A percentile compares a stretch with the other conserved stretches of the same genome.
Conservation (phyloP, 305 asterid species). For the Withania somnifera region DNA sequence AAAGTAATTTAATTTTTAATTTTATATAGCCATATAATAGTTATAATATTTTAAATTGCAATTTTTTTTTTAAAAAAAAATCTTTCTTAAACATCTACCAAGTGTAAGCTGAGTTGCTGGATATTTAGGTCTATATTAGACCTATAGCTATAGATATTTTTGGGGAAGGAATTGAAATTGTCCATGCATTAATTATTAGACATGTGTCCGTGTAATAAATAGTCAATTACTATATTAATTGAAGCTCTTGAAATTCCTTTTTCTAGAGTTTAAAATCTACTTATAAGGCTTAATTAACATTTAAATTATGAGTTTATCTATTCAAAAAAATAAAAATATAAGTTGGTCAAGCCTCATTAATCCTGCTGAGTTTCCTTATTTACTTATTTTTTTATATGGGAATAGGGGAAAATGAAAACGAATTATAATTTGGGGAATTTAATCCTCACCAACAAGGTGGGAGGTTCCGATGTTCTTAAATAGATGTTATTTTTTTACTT, state of each 20-base stretch:
- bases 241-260: background rate
- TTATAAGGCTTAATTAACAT: background rate
- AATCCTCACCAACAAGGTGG: no score
- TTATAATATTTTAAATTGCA: background rate
- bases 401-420: no score
- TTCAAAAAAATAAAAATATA: no score
- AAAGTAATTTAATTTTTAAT: constrained; percentile 14
- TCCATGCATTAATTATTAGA: background rate
- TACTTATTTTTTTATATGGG: no score
- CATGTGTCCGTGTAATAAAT: constrained; percentile 13
- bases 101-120: background rate
- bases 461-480: no score
- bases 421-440: no score
- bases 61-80: background rate
- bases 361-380: no score
- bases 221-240: constrained; percentile 6
- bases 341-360: no score
- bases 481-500: no score
- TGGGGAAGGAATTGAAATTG: background rate
- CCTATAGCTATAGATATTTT: background rate
- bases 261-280: background rate
- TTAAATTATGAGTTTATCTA: background rate
- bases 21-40: background rate
- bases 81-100: background rate
- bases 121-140: background rate